A percentile compares a stretch with the other conserved stretches of the same genome.
Conservation (phyloP, 2,329 filamentous ascomycete genomes). For the Talaromyces amestolkiae region DNA sequence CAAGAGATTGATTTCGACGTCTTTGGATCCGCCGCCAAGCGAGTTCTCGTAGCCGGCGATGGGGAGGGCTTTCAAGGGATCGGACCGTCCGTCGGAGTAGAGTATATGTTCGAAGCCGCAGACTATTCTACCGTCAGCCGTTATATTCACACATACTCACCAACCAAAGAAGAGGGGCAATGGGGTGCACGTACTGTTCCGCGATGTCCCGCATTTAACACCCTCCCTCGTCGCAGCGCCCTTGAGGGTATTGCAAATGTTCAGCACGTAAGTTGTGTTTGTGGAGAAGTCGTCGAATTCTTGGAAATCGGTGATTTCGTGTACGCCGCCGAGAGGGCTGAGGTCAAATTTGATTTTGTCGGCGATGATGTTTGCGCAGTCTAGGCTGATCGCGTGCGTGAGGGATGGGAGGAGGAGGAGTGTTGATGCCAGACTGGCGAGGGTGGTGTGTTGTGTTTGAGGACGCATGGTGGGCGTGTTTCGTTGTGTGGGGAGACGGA, state of each 20-base stretch:
- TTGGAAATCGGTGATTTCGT: constrained; percentile 34
- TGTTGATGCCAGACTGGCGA: constrained; percentile 27
- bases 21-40: constrained; percentile 47
- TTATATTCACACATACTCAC: not conserved
- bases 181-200: constrained; percentile 34
- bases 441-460: constrained; percentile 25
- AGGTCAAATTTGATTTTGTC: constrained; percentile 42
- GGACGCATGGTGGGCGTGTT: constrained; percentile 32
- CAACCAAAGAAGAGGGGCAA: no score
- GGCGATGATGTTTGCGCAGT: constrained; percentile 38
- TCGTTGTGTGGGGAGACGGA: not conserved
- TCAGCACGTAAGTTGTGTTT: constrained; percentile 39
- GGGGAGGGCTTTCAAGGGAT: constrained; percentile 57
- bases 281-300: constrained; percentile 27
- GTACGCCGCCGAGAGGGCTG: constrained; percentile 38
- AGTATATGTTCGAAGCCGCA: constrained; percentile 63
- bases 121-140: constrained; percentile 49
- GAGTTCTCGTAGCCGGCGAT: constrained; percentile 68
- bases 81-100: constrained; percentile 35
- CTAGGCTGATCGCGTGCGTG: constrained; percentile 33
- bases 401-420: constrained; percentile 28
- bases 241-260: constrained; percentile 36
- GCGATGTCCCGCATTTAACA: constrained; percentile 34
- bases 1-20: constrained; percentile 65
- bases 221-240: constrained; percentile 27